Base-by-base conservation (phyloP, 352 stramenopile species). In the Globisporangium paddicum region DNA sequence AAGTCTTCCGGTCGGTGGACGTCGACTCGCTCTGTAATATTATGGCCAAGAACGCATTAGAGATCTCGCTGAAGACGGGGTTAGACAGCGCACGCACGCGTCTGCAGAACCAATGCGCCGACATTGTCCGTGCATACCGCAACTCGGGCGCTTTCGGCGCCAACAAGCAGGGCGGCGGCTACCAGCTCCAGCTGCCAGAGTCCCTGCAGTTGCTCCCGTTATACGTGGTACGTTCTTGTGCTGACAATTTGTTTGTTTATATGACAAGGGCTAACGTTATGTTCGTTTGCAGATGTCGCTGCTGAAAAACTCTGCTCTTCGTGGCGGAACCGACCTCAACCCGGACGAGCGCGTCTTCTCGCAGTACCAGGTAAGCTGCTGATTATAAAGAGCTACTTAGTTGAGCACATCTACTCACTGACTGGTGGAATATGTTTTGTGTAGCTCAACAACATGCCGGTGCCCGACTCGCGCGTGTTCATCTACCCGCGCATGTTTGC, bases 401-500 rank as follows among this genome's bases (percentile, higher is more conserved):
- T 32, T 32, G 28, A 32, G 28, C 28, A 6, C 6, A 32, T 3
- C 28, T 32, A 32, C 6, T 18, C n/a, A 45, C 6, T 46, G n/a
- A 44, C 5, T 49, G 44, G 11, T 49, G 44, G 23, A 3, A 49
- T 19, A 10, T 48, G 11, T 61, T 35, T 25, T 42, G 5, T 47
- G 11, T 52, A 89, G 65, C 74, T 99, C 21, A 90, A 91, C 61
- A 97, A 96, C 66, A 98, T 99, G 95, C 87, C 82, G 28, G 84
- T 98, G 18, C 71, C 85, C 23, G 76, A 97, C 42, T 96, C 82
- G 28, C 88, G 86, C 18, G 79, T 93, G 60, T 99, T 97, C 73
- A 96, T 98, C 53, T 99, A 99, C 76, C 97, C 97, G 26, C 90
- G 93, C 16, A 87, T 99, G 73, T 99, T 99, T 76, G 83, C 90